phyloP scores from a whole-genome alignment of 768 basidiomycete species.

The Artomyces pyxidatus region DNA sequence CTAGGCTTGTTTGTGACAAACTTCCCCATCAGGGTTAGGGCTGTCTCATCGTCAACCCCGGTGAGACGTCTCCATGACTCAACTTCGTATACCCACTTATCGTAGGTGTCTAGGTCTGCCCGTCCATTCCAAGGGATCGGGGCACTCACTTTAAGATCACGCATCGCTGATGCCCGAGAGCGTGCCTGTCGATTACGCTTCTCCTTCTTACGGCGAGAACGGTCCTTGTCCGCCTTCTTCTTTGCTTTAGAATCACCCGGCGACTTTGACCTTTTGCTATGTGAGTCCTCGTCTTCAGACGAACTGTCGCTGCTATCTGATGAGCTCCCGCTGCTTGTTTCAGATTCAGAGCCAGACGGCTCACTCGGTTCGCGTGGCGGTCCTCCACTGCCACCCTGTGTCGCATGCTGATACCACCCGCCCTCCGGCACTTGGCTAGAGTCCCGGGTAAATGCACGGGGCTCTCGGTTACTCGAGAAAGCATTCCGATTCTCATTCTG shows the following conservation, averaged over 20 bases:
- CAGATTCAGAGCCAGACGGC: neutral
- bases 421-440: neutral
- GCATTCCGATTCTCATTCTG: neutral
- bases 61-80: neutral
- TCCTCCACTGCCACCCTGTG: neutral
- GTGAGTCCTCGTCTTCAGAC: neutral
- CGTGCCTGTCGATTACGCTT: neutral
- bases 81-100: neutral
- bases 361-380: neutral
- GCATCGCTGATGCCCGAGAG: no score
- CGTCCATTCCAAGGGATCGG: neutral
- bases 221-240: neutral
- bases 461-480: neutral
- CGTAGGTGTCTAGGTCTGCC: neutral
- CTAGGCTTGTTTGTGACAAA: constrained; percentile 18
- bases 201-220: neutral
- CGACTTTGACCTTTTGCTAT: neutral
- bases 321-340: no score
- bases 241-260: neutral
- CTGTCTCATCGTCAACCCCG: neutral
- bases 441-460: neutral
- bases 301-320: neutral
- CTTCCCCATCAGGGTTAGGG: constrained; percentile 10
- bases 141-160: neutral
- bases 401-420: neutral